Base-by-base conservation (phyloP, 2,329 filamentous ascomycete genomes). In the Xylaria sp. region DNA sequence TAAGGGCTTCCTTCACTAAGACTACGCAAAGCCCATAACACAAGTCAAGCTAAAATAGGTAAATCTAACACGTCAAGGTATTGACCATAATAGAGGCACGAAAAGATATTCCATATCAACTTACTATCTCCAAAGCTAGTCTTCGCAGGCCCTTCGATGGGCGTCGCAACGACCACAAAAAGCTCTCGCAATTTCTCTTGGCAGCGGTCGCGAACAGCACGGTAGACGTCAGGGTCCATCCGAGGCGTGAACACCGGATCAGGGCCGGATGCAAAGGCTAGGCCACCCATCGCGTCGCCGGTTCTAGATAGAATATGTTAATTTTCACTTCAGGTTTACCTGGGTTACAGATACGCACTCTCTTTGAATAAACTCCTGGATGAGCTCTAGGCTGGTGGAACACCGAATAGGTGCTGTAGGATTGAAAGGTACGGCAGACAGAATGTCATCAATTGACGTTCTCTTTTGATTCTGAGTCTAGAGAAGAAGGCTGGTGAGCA, bases 131-230 rank as follows among this genome's bases (percentile, higher is more conserved):
- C 93, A 73, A 88, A 85, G 71, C 89, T 86, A 0, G 70, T 47
- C 77, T 96, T 96, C 0, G 77, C 89, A 0, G 92, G 92, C 0
- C 87, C 90, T 71, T 93, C 90, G 31, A 90, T 85, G 0, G 91
- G 89, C 0, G 85, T 83, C 0, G 82, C 84, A 4, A 91, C 87
- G 7, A 79, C 80, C 0, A 79, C 61, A 71, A 87, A 93, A 3
- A 90, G 78, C 1, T 79, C 72, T 0, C 78, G 77, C 0, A 92
- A 83, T 1, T 83, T 76, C 0, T 74, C 63, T 29, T 83, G 79
- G 66, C 84, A 86, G 0, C 80, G 73, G 0, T 76, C 68, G 25
- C 85, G 86, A 31, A 89, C 80, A 0, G 76, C 67, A 0, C 79
- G 59, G 78, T 94, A 95, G 36, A 90, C 77, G 0, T 77, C 69